phyloP scores from a whole-genome alignment of 2,329 filamentous ascomycete species.

The Paradendryphiella salina region DNA sequence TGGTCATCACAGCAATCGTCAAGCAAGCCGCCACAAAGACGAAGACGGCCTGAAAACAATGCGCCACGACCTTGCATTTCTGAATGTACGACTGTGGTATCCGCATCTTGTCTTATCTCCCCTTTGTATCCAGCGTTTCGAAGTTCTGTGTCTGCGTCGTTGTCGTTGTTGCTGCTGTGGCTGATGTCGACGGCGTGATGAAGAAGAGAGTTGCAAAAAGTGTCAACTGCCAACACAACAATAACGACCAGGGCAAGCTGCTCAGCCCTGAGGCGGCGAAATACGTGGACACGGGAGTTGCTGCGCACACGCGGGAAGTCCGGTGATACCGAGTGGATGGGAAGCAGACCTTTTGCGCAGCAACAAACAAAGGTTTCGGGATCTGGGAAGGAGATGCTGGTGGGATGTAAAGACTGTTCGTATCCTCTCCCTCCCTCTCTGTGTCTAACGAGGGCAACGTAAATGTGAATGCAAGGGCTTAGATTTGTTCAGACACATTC shows the following conservation, averaged over 20 bases:
- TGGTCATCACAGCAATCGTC: conserved; percentile 62
- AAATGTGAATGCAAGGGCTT: not conserved
- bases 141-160: not conserved
- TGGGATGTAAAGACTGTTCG: not conserved
- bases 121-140: not conserved
- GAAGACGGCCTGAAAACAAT: conserved; percentile 58
- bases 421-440: not conserved
- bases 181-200: not conserved
- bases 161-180: not conserved
- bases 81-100: conserved; percentile 54
- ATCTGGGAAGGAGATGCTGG: too few species aligned
- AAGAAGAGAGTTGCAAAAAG: not conserved
- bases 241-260: not conserved
- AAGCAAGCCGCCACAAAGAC: conserved; percentile 63
- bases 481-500: conserved; percentile 1
- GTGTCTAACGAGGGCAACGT: conserved; percentile 4
- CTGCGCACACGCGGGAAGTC: not conserved
- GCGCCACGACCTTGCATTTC: conserved; percentile 60
- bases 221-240: not conserved
- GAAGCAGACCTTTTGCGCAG: not conserved
- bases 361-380: too few species aligned
- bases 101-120: conserved; percentile 43
- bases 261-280: conserved; percentile 1
- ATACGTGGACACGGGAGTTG: not conserved
- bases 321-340: not conserved